A percentile compares a stretch with the other conserved stretches of the same genome.
Evolutionary conservation across 257 asterid genomes (phyloP).

Genomic region (Jasminum sambac): DNA sequence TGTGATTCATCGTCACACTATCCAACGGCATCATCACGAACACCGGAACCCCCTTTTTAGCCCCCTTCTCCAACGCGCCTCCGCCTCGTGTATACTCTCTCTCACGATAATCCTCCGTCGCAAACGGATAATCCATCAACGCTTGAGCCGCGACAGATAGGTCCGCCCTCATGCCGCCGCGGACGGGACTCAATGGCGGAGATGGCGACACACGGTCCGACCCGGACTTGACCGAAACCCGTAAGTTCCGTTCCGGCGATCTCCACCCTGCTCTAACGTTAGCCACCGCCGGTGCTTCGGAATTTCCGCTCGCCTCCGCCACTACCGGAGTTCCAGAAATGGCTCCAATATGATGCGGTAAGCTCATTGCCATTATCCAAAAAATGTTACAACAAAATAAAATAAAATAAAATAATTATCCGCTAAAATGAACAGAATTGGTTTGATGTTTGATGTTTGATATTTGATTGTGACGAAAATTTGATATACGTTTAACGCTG

Average conservation of each 20-base stretch:
- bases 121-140: slow-evolving; percentile 38
- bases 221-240: slow-evolving; percentile 47
- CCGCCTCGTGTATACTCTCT: slow-evolving; percentile 32
- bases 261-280: slow-evolving; percentile 65
- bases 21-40: slow-evolving; percentile 99
- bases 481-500: slow-evolving; percentile 6
- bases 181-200: slow-evolving; percentile 76
- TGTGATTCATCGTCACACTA: slow-evolving; percentile 80
- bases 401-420: no score
- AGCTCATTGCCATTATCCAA: slow-evolving; percentile 74
- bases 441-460: neutral
- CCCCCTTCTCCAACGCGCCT: slow-evolving; percentile 23
- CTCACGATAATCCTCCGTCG: slow-evolving; percentile 20
- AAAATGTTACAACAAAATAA: neutral
- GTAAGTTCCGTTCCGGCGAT: slow-evolving; percentile 47
- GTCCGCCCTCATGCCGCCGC: slow-evolving; percentile 55
- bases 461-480: neutral
- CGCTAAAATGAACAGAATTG: neutral
- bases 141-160: slow-evolving; percentile 84
- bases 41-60: slow-evolving; percentile 75
- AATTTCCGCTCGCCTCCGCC: slow-evolving; percentile 36
- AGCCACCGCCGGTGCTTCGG: slow-evolving; percentile 49
- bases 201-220: slow-evolving; percentile 70
- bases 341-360: slow-evolving; percentile 81
- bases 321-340: slow-evolving; percentile 56